A percentile compares a stretch with the other conserved stretches of the same genome.
Evolutionary conservation across 2,329 filamentous ascomycete genomes (phyloP).

Genomic region (Fusarium papillatum): DNA sequence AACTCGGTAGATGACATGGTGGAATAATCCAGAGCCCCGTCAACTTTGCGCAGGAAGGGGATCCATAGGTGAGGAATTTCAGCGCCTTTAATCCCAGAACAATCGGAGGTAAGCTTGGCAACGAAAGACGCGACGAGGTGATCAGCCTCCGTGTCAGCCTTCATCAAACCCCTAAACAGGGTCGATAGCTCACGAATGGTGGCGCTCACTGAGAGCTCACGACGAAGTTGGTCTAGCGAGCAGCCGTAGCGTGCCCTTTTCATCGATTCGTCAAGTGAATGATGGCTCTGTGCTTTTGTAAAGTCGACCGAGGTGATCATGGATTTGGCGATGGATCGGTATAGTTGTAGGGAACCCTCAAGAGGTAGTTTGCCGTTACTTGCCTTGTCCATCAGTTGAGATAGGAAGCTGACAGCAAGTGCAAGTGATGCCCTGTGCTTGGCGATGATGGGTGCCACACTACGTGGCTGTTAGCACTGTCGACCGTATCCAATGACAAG

Average conservation of each 20-base stretch:
- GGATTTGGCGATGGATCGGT: slow-evolving; percentile 5
- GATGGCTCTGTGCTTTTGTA: not conserved
- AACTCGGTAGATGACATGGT: slow-evolving; percentile 16
- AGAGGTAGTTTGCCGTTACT: not conserved
- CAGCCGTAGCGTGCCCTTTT: not conserved
- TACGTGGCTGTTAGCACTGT: slow-evolving; percentile 7
- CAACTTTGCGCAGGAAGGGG: slow-evolving; percentile 43
- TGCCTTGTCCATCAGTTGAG: not conserved
- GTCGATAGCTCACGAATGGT: not conserved
- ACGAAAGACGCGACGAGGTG: slow-evolving; percentile 36
- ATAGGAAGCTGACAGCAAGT: slow-evolving; percentile 24
- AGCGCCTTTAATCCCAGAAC: slow-evolving; percentile 10
- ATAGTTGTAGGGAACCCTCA: slow-evolving; percentile 1
- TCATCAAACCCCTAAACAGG: not conserved
- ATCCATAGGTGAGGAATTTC: slow-evolving; percentile 47
- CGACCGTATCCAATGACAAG: too few relatives aligned
- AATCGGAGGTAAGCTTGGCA: slow-evolving; percentile 30
- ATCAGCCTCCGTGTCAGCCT: not conserved
- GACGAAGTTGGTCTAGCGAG: not conserved
- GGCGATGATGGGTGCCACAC: slow-evolving; percentile 16
- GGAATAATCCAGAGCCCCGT: slow-evolving; percentile 19
- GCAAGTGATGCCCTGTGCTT: not conserved
- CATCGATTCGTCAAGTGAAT: not conserved
- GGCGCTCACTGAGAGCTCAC: not conserved
- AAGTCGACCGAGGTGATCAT: slow-evolving; percentile 20